Conservation (phyloP, 352 stramenopile genomes). For the Phytophthora cactorum region DNA sequence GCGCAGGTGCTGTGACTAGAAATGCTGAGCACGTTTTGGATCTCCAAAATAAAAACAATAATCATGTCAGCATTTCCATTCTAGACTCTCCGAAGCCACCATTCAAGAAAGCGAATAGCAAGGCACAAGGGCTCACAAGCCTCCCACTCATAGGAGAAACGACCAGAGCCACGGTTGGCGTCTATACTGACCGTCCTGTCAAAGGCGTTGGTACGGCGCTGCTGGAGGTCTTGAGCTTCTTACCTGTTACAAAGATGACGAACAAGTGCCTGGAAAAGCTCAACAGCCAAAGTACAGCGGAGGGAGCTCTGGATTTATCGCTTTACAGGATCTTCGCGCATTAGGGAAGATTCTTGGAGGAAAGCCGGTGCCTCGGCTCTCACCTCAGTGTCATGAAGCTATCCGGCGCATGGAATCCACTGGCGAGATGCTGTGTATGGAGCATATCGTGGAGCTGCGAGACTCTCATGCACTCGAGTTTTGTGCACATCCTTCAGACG, state of each 20-base stretch:
- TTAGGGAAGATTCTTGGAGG: not conserved
- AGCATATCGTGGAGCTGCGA: not conserved
- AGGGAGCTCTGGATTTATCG: not conserved
- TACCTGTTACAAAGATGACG: not conserved
- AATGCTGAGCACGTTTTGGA: not conserved
- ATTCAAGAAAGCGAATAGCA: not conserved
- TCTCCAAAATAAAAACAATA: not conserved
- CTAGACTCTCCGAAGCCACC: not conserved
- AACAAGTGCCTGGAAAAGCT: not conserved
- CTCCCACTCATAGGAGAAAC: not conserved
- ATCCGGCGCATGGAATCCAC: not conserved
- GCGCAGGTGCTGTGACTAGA: not conserved
- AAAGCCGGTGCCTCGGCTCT: not conserved
- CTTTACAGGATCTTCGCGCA: not conserved
- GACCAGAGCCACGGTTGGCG: not conserved
- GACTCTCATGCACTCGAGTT: not conserved
- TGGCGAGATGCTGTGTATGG: not conserved
- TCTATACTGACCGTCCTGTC: not conserved
- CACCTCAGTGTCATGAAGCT: not conserved
- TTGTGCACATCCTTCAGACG: not conserved
- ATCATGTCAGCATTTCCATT: not conserved
- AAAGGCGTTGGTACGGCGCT: not conserved
- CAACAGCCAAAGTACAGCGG: not conserved
- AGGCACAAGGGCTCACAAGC: not conserved
- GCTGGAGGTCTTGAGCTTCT: not conserved